Conservation (phyloP, 2,329 filamentous ascomycete genomes). For the Phoma sp. region DNA sequence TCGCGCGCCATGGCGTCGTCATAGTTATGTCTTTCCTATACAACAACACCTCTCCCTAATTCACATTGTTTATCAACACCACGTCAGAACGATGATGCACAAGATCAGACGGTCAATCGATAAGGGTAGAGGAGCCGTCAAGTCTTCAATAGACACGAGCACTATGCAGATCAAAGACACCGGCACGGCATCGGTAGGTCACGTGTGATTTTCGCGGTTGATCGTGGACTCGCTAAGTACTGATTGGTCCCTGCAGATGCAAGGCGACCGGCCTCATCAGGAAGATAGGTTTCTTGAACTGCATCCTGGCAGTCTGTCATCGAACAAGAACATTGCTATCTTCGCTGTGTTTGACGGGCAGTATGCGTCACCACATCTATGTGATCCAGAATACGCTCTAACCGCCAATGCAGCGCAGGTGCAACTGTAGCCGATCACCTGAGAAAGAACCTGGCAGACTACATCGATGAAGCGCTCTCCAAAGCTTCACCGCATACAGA, state of each 20-base stretch:
- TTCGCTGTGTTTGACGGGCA: conserved; percentile 35
- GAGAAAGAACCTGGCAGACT: conserved; percentile 22
- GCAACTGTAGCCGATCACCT: conserved; percentile 25
- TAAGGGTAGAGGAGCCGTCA: conserved; percentile 2
- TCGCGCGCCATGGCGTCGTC: conserved; percentile 29
- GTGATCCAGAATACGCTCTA: background rate
- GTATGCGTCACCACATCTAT: conserved; percentile 14
- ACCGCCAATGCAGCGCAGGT: conserved; percentile 22
- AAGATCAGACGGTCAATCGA: conserved; percentile 13
- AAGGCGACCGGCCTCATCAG: conserved; percentile 29
- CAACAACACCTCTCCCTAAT: background rate
- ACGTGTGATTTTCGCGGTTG: conserved; percentile 1
- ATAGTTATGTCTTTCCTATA: conserved; percentile 8
- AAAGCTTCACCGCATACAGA: conserved; percentile 16
- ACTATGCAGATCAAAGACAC: conserved; percentile 5
- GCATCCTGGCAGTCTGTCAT: conserved; percentile 23
- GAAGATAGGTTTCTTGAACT: conserved; percentile 31
- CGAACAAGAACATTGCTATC: conserved; percentile 31
- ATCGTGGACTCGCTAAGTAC: conserved; percentile 25
- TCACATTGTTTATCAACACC: conserved; percentile 4
- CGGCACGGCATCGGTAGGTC: conserved; percentile 13
- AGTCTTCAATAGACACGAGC: background rate
- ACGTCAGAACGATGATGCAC: conserved; percentile 19
- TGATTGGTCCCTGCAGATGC: conserved; percentile 28
- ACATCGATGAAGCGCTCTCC: conserved; percentile 27